Evolutionary conservation across 441 rosid species (phyloP).

Genomic region (Pelargonium cotyledonis): DNA sequence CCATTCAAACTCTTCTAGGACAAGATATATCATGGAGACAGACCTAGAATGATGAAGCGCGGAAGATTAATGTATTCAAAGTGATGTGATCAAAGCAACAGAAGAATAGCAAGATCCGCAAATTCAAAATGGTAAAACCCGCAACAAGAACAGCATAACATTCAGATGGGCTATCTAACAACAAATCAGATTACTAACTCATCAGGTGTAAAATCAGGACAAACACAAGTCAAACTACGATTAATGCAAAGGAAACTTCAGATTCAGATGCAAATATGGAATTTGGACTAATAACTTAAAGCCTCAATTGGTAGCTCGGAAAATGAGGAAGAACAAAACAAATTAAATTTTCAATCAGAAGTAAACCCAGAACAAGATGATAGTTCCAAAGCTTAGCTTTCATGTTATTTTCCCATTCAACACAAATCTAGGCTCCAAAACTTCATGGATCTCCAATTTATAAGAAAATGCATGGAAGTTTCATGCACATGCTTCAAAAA

Average conservation of each 20-base stretch:
- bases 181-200: not conserved
- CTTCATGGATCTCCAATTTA: conserved; percentile 4
- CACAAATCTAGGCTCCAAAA: conserved; percentile 7
- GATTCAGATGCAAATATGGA: not conserved
- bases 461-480: not conserved
- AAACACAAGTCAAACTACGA: not conserved
- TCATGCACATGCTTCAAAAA: not conserved
- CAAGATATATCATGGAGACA: too few relatives aligned
- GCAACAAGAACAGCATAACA: not conserved
- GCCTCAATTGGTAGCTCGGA: not conserved
- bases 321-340: not conserved
- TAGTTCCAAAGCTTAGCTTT: not conserved
- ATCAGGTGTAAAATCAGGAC: not conserved
- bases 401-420: not conserved
- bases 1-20: too few relatives aligned
- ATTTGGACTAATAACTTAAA: not conserved
- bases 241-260: not conserved
- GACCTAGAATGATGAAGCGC: not conserved
- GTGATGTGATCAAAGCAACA: not conserved
- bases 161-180: not conserved
- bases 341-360: not conserved
- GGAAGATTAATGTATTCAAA: not conserved
- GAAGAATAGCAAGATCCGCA: not conserved
- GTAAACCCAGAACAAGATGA: not conserved
- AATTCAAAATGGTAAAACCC: not conserved